These are phyloP conservation scores for Adansonia gregorii DNA, from an alignment of 441 rosid species.

Conservation along the genomic window DNA sequence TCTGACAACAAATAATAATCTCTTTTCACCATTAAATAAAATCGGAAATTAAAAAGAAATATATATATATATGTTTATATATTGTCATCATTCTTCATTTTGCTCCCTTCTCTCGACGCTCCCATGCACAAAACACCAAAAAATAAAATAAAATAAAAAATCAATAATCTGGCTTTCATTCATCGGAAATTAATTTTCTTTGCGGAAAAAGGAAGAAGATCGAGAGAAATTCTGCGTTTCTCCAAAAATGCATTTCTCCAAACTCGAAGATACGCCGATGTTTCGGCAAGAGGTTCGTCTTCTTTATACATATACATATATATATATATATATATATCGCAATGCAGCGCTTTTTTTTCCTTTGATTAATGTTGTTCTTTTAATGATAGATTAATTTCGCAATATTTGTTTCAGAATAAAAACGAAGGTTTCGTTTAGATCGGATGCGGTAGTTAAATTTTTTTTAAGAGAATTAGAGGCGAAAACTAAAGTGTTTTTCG, in stretches of 20 bases:
- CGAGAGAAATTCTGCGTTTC: constrained; percentile 25
- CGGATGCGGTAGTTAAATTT: background rate
- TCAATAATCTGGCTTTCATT: background rate
- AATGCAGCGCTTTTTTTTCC: background rate
- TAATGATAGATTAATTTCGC: background rate
- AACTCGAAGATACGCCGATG: constrained; percentile 86
- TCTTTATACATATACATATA: background rate
- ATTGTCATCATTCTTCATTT: constrained; percentile 32
- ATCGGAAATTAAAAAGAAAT: background rate
- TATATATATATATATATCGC: background rate
- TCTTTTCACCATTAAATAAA: constrained; percentile 30
- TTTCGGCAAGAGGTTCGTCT: constrained; percentile 67
- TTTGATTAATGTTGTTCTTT: background rate
- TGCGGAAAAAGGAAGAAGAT: constrained; percentile 23
- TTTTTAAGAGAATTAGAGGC: background rate
- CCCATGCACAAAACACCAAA: constrained; percentile 22
- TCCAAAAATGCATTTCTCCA: constrained; percentile 55
- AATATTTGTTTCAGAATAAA: background rate
- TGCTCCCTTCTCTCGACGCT: constrained; percentile 42
- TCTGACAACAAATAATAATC: constrained; percentile 21
- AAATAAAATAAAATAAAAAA: constrained; percentile 6
- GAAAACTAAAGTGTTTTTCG: background rate
- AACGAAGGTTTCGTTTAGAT: background rate
- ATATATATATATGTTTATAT: background rate
- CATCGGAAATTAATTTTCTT: background rate